These are phyloP conservation scores for Colletotrichum limetticola DNA, from an alignment of 2,329 filamentous ascomycete species.

Conservation along the genomic window DNA sequence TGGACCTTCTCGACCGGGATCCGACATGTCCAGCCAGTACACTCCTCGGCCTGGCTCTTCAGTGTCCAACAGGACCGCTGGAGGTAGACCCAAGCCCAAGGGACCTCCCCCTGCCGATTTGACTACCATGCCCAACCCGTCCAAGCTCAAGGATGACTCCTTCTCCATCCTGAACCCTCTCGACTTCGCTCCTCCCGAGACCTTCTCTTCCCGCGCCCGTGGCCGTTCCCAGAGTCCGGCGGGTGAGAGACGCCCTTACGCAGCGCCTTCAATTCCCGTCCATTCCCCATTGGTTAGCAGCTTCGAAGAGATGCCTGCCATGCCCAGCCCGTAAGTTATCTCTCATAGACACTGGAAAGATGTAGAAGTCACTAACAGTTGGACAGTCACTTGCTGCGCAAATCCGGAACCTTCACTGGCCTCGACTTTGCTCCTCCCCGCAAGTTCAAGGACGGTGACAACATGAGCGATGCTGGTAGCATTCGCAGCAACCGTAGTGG, in stretches of 20 bases:
- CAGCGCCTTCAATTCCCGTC: constrained; percentile 71
- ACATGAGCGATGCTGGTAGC: constrained; percentile 73
- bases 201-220: constrained; percentile 72
- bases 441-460: constrained; percentile 73
- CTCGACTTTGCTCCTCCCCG: constrained; percentile 85
- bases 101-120: constrained; percentile 79
- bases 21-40: constrained; percentile 44
- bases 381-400: constrained; percentile 75
- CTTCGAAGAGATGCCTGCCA: constrained; percentile 85
- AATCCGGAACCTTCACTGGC: constrained; percentile 80
- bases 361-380: constrained; percentile 29
- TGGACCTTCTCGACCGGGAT: constrained; percentile 46
- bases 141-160: constrained; percentile 83
- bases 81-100: constrained; percentile 51
- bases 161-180: constrained; percentile 75
- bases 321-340: constrained; percentile 86
- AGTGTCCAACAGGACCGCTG: constrained; percentile 61
- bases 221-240: constrained; percentile 75
- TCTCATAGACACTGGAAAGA: too few relatives aligned
- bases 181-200: constrained; percentile 87
- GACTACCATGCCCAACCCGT: constrained; percentile 83
- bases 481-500: constrained; percentile 78
- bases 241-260: constrained; percentile 77
- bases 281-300: constrained; percentile 84
- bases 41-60: constrained; percentile 73